Conservation (phyloP, 352 stramenopile genomes). For the Pythium aquatile region DNA sequence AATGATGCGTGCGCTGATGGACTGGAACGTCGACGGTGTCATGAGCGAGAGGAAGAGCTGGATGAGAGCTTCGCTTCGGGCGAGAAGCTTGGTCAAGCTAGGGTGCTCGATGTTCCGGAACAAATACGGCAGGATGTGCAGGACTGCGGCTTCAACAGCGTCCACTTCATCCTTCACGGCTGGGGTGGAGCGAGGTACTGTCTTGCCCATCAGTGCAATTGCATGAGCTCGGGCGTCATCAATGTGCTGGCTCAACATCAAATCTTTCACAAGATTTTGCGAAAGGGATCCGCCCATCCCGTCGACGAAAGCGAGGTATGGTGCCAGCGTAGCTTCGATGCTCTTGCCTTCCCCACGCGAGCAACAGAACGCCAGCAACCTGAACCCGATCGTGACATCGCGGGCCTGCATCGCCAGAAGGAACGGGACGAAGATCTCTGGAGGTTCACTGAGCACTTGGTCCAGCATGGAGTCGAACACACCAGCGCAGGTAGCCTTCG, state of each 20-base stretch:
- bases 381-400: slow-evolving; percentile 74
- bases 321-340: slow-evolving; percentile 50
- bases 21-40: slow-evolving; percentile 57
- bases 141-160: slow-evolving; percentile 53
- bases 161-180: slow-evolving; percentile 53
- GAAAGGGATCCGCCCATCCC: slow-evolving; percentile 46
- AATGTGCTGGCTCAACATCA: slow-evolving; percentile 74
- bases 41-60: slow-evolving; percentile 63
- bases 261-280: slow-evolving; percentile 62
- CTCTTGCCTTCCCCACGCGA: slow-evolving; percentile 49
- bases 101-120: slow-evolving; percentile 66
- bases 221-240: slow-evolving; percentile 69
- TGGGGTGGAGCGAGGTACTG: slow-evolving; percentile 11
- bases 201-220: slow-evolving; percentile 50
- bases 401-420: slow-evolving; percentile 75
- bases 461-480: slow-evolving; percentile 83
- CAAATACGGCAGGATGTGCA: slow-evolving; percentile 66
- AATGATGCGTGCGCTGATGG: slow-evolving; percentile 57
- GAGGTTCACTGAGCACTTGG: slow-evolving; percentile 67
- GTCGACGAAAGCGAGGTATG: slow-evolving; percentile 68
- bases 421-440: slow-evolving; percentile 74
- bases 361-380: slow-evolving; percentile 75
- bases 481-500: slow-evolving; percentile 58
- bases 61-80: slow-evolving; percentile 62
- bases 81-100: slow-evolving; percentile 57